Evolutionary conservation across 805 yeast species (phyloP).

Genomic region (Komagataella mondaviorum): DNA sequence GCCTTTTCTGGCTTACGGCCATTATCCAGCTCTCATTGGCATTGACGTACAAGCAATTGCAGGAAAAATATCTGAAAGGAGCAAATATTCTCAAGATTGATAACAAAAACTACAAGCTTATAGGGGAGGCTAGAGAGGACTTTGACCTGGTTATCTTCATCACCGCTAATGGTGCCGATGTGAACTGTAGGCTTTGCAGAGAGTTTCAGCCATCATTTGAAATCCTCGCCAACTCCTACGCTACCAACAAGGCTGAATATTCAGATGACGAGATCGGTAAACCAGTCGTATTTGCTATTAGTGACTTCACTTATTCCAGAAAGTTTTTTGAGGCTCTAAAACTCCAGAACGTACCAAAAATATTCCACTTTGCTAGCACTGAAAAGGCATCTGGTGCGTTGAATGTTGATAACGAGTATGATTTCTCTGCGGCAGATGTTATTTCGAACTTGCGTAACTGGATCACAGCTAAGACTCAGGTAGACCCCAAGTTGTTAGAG

Average conservation of each 20-base stretch:
- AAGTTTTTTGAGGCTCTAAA: slow-evolving; percentile 35
- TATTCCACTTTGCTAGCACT: slow-evolving; percentile 35
- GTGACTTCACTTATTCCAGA: slow-evolving; percentile 55
- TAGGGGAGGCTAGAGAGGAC: slow-evolving; percentile 50
- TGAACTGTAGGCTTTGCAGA: slow-evolving; percentile 67
- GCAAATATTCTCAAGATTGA: slow-evolving; percentile 30
- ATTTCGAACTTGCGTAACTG: slow-evolving; percentile 17
- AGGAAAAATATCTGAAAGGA: slow-evolving; percentile 3
- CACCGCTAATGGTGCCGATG: slow-evolving; percentile 60
- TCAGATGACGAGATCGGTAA: slow-evolving; percentile 29
- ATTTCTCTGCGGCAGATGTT: slow-evolving; percentile 30
- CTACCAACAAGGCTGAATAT: slow-evolving; percentile 30
- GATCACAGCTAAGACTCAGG: slow-evolving; percentile 21
- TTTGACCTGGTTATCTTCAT: slow-evolving; percentile 51
- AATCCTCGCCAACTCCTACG: slow-evolving; percentile 47
- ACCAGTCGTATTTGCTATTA: slow-evolving; percentile 53
- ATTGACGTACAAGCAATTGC: slow-evolving; percentile 1
- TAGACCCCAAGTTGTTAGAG: slow-evolving; percentile 13
- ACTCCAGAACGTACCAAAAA: slow-evolving; percentile 67
- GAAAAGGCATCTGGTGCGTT: slow-evolving; percentile 15
- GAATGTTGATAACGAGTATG: slow-evolving; percentile 23
- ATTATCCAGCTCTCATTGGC: slow-evolving; percentile 1
- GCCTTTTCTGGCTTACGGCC: slow-evolving; percentile 1
- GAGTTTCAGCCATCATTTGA: slow-evolving; percentile 56
- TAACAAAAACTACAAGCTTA: slow-evolving; percentile 43